These are phyloP conservation scores for Fusarium annulatum DNA, from an alignment of 2,329 filamentous ascomycete species.

Conservation along the genomic window DNA sequence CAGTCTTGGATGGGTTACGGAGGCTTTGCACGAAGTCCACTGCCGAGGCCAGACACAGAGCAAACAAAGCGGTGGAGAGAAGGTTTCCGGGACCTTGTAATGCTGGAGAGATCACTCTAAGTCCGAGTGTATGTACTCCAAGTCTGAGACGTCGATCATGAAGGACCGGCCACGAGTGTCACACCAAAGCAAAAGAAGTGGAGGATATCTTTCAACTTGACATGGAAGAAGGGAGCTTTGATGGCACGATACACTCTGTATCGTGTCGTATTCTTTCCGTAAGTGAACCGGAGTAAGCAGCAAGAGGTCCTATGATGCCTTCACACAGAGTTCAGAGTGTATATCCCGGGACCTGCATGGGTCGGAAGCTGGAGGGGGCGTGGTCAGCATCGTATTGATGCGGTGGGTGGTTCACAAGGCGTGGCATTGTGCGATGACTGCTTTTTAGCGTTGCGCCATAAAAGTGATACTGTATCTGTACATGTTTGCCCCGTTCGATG, in stretches of 20 bases:
- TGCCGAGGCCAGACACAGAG: constrained; percentile 59
- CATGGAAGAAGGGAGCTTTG: constrained; percentile 11
- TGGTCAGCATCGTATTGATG: constrained; percentile 19
- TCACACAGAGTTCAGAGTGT: constrained; percentile 2
- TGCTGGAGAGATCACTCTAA: constrained; percentile 61
- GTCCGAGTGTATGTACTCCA: constrained; percentile 45
- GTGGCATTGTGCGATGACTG: constrained; percentile 7
- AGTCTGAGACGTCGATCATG: constrained; percentile 39
- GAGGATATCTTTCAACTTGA: not conserved
- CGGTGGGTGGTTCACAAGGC: constrained; percentile 4
- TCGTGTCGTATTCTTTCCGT: not conserved
- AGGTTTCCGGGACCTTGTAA: constrained; percentile 63
- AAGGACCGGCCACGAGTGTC: constrained; percentile 13
- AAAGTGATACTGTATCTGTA: not conserved
- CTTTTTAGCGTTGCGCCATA: constrained; percentile 15
- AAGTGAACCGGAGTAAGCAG: not conserved
- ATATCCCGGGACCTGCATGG: constrained; percentile 33
- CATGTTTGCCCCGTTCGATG: not conserved
- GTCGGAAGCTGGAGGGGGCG: constrained; percentile 3
- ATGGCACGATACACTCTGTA: not conserved
- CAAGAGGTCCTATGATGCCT: constrained; percentile 1
- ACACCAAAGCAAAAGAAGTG: constrained; percentile 19
- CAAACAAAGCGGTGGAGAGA: constrained; percentile 65
- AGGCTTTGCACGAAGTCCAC: constrained; percentile 54
- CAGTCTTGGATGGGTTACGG: constrained; percentile 76